A percentile compares a stretch with the other conserved stretches of the same genome.
phyloP scores from a whole-genome alignment of 345 rosid species.

The Aquilaria yunnanensis region DNA sequence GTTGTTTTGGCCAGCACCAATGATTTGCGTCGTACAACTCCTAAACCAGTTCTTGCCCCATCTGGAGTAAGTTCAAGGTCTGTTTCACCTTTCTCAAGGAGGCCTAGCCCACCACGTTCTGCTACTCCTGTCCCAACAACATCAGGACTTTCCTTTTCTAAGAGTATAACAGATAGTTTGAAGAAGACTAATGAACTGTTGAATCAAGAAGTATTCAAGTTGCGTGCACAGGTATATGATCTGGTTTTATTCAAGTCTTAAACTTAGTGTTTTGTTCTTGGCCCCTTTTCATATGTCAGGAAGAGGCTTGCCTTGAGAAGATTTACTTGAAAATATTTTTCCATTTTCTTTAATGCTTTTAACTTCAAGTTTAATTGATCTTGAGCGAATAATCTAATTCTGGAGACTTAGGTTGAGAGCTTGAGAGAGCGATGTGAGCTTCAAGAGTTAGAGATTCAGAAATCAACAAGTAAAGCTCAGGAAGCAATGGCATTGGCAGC shows the following conservation, averaged over 20 bases:
- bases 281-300: background rate
- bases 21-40: slow-evolving; percentile 58
- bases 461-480: slow-evolving; percentile 69
- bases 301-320: background rate
- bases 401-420: slow-evolving; percentile 53
- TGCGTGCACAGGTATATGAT: slow-evolving; percentile 78
- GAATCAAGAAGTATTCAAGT: slow-evolving; percentile 80
- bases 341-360: no score
- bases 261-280: background rate
- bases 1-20: slow-evolving; percentile 55
- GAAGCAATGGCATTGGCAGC: slow-evolving; percentile 69
- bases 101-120: slow-evolving; percentile 92
- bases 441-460: slow-evolving; percentile 84
- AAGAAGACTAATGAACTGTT: slow-evolving; percentile 92
- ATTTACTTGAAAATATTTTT: background rate
- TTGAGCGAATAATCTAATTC: background rate
- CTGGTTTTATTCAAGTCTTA: slow-evolving; percentile 2
- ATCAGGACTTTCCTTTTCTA: slow-evolving; percentile 74
- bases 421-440: slow-evolving; percentile 70
- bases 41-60: slow-evolving; percentile 59
- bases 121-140: slow-evolving; percentile 88
- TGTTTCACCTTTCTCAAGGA: slow-evolving; percentile 93
- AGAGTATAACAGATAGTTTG: slow-evolving; percentile 73
- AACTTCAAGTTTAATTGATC: no score
- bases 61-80: slow-evolving; percentile 91